Percentiles rank a stretch among this genome's conserved stretches.
These are phyloP conservation scores for Abortiporus biennis DNA, from an alignment of 1,284 basidiomycete species.

Conservation along the genomic window DNA sequence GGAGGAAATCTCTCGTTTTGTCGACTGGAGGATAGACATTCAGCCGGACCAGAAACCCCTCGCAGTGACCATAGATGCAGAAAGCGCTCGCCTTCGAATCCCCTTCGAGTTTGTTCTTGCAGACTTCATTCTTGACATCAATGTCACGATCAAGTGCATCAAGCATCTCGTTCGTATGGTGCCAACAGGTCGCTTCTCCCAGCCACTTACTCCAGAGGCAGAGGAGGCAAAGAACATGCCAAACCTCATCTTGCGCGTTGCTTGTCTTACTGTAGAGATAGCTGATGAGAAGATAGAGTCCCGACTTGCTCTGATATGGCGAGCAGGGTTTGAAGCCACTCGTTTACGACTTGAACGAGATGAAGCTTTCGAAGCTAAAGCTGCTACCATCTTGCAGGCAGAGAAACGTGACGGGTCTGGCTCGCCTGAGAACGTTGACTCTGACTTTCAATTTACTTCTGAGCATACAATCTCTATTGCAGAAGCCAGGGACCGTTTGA, in stretches of 20 bases:
- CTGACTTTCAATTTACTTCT: constrained; percentile 49
- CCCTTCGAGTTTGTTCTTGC: constrained; percentile 78
- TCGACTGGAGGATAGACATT: constrained; percentile 45
- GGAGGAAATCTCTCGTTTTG: constrained; percentile 75
- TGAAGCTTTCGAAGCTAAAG: constrained; percentile 78
- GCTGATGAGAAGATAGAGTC: constrained; percentile 88
- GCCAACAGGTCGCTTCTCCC: constrained; percentile 36
- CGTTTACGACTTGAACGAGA: constrained; percentile 73
- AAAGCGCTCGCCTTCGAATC: constrained; percentile 69
- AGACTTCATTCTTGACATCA: constrained; percentile 65
- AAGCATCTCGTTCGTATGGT: constrained; percentile 57
- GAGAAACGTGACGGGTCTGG: constrained; percentile 19
- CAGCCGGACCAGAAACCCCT: constrained; percentile 13
- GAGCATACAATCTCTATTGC: constrained; percentile 62
- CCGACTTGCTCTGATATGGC: constrained; percentile 74
- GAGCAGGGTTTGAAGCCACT: constrained; percentile 73
- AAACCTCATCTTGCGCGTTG: constrained; percentile 54
- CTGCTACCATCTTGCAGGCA: constrained; percentile 49
- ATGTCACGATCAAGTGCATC: constrained; percentile 59
- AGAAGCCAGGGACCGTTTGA: constrained; percentile 72
- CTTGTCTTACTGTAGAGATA: constrained; percentile 70
- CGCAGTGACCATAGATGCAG: constrained; percentile 47
- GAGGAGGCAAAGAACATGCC: constrained; percentile 75
- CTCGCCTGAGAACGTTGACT: constrained; percentile 15
- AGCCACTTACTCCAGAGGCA: constrained; percentile 49